Conservation (phyloP, 768 basidiomycete genomes). For the Serendipita sp. region DNA sequence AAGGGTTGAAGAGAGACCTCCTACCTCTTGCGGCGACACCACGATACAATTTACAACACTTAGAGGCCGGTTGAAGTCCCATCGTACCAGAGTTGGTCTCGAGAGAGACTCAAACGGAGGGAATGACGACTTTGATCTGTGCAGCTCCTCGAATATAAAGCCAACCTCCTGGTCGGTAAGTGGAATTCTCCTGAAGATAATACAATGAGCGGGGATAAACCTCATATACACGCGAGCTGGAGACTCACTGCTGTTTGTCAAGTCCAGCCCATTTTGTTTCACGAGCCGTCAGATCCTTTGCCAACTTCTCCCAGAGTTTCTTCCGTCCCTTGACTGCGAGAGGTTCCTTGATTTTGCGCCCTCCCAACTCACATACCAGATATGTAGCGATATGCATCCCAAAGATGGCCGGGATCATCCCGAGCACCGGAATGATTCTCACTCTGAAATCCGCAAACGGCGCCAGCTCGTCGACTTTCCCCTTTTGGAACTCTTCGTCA, state of each 20-base stretch:
- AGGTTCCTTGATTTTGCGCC: conserved; percentile 68
- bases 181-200: conserved; percentile 42
- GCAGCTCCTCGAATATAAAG: conserved; percentile 75
- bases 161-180: conserved; percentile 73
- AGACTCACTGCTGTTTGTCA: conserved; percentile 36
- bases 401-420: conserved; percentile 73
- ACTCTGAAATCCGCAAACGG: conserved; percentile 89
- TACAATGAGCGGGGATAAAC: no score
- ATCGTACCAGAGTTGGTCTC: conserved; percentile 62
- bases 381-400: conserved; percentile 83
- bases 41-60: conserved; percentile 73
- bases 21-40: conserved; percentile 61
- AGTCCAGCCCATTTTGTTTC: conserved; percentile 53
- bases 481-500: conserved; percentile 84
- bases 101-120: conserved; percentile 64
- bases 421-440: conserved; percentile 82
- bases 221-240: background rate
- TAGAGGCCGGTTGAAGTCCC: conserved; percentile 55
- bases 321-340: conserved; percentile 72
- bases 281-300: conserved; percentile 56
- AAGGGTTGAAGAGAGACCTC: conserved; percentile 31
- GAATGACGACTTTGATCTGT: conserved; percentile 54
- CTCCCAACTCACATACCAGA: conserved; percentile 72
- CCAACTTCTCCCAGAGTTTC: conserved; percentile 69
- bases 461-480: conserved; percentile 74